Evolutionary conservation across 345 rosid genomes (phyloP).

Genomic region (Ailanthus altissimus): DNA sequence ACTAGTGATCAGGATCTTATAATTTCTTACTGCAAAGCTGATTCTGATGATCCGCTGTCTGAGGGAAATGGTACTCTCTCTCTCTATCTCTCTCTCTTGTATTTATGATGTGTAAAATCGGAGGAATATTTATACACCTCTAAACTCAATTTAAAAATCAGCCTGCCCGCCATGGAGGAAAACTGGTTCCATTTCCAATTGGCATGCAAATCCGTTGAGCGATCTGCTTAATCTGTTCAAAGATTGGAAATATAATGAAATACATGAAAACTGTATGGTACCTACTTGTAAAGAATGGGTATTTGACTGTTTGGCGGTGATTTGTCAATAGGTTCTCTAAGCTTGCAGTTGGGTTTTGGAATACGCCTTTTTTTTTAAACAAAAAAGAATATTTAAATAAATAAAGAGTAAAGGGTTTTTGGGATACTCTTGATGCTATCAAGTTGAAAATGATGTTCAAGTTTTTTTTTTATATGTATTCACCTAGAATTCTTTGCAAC

Average conservation of each 20-base stretch:
- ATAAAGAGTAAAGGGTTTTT: too few relatives aligned
- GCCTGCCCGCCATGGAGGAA: not conserved
- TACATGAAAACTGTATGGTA: not conserved
- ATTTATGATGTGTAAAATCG: not conserved
- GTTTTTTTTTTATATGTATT: not conserved
- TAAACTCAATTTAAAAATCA: not conserved
- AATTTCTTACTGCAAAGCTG: slow-evolving; percentile 76
- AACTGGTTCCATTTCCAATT: not conserved
- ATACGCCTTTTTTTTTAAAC: too few relatives aligned
- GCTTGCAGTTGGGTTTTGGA: not conserved
- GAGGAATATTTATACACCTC: not conserved
- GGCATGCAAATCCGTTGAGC: not conserved
- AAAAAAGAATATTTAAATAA: too few relatives aligned
- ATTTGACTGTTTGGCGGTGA: not conserved
- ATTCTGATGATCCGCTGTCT: slow-evolving; percentile 48
- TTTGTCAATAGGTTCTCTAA: not conserved
- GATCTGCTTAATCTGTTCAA: not conserved
- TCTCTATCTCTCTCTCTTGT: not conserved
- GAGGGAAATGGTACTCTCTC: slow-evolving; percentile 58
- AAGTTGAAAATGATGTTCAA: not conserved
- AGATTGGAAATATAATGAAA: not conserved
- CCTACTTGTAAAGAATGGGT: not conserved
- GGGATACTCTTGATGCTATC: not conserved
- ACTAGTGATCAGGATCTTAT: slow-evolving; percentile 77
- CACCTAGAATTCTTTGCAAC: not conserved